phyloP scores from a whole-genome alignment of 345 rosid species.

The Tarenaya hassleriana region DNA sequence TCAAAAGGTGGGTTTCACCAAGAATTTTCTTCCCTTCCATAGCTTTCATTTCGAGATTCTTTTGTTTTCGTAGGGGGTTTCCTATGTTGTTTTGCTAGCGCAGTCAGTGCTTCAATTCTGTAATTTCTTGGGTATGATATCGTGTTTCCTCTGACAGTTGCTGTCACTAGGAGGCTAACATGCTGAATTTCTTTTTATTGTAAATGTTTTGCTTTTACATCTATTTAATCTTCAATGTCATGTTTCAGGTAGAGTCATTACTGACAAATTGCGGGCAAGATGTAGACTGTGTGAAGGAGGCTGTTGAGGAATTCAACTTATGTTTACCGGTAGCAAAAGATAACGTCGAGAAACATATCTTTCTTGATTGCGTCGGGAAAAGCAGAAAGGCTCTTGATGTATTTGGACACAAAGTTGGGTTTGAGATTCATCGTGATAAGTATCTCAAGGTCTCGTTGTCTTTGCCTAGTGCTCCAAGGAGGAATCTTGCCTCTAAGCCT shows the following conservation, averaged over 20 bases:
- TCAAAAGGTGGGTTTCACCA: not conserved
- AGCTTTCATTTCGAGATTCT: not conserved
- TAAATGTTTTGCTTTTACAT: conserved; percentile 1
- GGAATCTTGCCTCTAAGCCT: conserved; percentile 31
- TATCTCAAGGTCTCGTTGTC: conserved; percentile 30
- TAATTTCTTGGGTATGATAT: not conserved
- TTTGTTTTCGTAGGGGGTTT: not conserved
- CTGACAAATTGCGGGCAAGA: conserved; percentile 58
- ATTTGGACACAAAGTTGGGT: conserved; percentile 39
- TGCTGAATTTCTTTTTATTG: not conserved
- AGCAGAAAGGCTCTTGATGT: conserved; percentile 30
- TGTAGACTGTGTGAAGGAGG: conserved; percentile 44
- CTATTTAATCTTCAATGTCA: conserved; percentile 9
- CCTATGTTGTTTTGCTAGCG: not conserved
- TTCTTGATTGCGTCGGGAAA: conserved; percentile 53
- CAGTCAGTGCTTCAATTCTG: not conserved
- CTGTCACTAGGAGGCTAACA: not conserved
- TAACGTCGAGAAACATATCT: conserved; percentile 36
- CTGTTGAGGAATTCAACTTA: conserved; percentile 36
- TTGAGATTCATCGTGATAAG: conserved; percentile 26
- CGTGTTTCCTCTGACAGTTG: not conserved
- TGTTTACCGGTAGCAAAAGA: conserved; percentile 41
- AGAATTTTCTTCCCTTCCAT: not conserved
- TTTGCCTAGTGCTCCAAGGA: conserved; percentile 30
- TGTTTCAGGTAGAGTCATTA: conserved; percentile 52